Evolutionary conservation across 2,329 filamentous ascomycete species (phyloP).

Genomic region (Aureobasidium subglaciale): DNA sequence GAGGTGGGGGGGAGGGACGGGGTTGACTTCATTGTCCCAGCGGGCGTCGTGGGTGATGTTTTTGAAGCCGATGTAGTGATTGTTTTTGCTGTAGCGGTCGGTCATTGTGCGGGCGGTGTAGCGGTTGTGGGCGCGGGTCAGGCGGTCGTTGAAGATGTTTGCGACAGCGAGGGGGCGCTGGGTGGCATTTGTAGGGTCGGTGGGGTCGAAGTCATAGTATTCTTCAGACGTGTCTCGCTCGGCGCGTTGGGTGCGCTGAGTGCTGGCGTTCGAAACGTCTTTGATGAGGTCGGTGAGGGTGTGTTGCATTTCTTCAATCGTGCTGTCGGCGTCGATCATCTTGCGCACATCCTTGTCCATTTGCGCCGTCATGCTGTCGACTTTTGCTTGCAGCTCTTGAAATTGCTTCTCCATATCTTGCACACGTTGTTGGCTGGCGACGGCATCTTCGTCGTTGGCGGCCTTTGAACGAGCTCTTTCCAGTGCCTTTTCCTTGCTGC

Average conservation of each 20-base stretch:
- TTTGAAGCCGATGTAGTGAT: slow-evolving; percentile 56
- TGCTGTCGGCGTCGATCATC: slow-evolving; percentile 50
- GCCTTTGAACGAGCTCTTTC: slow-evolving; percentile 22
- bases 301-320: slow-evolving; percentile 38
- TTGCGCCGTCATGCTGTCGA: slow-evolving; percentile 45
- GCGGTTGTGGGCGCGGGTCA: slow-evolving; percentile 36
- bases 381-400: slow-evolving; percentile 35
- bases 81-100: slow-evolving; percentile 50
- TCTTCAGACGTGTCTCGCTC: slow-evolving; percentile 30
- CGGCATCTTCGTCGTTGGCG: slow-evolving; percentile 28
- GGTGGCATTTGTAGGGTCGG: slow-evolving; percentile 32
- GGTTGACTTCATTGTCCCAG: slow-evolving; percentile 45
- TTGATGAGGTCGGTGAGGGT: slow-evolving; percentile 37
- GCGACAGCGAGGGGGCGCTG: slow-evolving; percentile 28
- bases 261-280: slow-evolving; percentile 29
- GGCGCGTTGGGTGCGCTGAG: slow-evolving; percentile 32
- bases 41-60: slow-evolving; percentile 54
- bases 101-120: slow-evolving; percentile 34
- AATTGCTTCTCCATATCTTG: slow-evolving; percentile 35
- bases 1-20: slow-evolving; percentile 48
- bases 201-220: slow-evolving; percentile 33
- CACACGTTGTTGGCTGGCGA: slow-evolving; percentile 24
- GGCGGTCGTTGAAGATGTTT: slow-evolving; percentile 31
- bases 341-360: slow-evolving; percentile 53
- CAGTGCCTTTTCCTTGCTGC: slow-evolving; percentile 25